A percentile compares a stretch with the other conserved stretches of the same genome.
Evolutionary conservation across 2,329 filamentous ascomycete genomes (phyloP).

Genomic region (Cladosporium halotolerans): DNA sequence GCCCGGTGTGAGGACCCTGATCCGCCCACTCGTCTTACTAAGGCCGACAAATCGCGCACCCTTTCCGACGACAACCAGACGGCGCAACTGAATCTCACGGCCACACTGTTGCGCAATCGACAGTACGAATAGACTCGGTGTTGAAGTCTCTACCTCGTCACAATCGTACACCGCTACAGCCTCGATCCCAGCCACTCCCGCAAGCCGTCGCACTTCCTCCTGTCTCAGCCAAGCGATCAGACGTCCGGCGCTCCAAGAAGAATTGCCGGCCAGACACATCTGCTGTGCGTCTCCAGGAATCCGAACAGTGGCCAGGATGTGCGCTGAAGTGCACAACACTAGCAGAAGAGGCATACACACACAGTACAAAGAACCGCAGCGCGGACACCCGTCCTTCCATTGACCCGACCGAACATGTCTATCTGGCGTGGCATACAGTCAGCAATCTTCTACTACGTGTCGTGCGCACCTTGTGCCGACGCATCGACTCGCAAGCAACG

Average conservation of each 20-base stretch:
- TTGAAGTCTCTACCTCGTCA: too few species aligned
- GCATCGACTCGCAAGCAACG: constrained; percentile 63
- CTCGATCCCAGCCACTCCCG: neutral
- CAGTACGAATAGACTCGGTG: neutral
- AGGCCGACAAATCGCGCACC: neutral
- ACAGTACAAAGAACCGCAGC: neutral
- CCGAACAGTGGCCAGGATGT: constrained; percentile 3
- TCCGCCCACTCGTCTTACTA: neutral
- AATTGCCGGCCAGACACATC: neutral
- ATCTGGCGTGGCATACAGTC: constrained; percentile 58
- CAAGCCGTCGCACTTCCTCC: neutral
- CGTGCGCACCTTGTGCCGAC: constrained; percentile 72
- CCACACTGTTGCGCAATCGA: neutral
- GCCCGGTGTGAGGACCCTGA: neutral
- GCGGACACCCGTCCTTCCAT: neutral
- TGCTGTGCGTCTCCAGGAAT: neutral
- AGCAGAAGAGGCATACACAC: constrained; percentile 1
- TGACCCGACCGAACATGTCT: constrained; percentile 14
- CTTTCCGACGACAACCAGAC: neutral
- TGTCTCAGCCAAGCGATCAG: constrained; percentile 9
- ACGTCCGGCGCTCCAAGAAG: neutral
- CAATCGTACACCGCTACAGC: neutral
- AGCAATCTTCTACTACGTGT: constrained; percentile 69
- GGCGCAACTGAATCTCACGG: neutral
- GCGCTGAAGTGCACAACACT: neutral